Evolutionary conservation across 371 early-diverging fungal species (phyloP).

Genomic region (Fennellomyces sp.): DNA sequence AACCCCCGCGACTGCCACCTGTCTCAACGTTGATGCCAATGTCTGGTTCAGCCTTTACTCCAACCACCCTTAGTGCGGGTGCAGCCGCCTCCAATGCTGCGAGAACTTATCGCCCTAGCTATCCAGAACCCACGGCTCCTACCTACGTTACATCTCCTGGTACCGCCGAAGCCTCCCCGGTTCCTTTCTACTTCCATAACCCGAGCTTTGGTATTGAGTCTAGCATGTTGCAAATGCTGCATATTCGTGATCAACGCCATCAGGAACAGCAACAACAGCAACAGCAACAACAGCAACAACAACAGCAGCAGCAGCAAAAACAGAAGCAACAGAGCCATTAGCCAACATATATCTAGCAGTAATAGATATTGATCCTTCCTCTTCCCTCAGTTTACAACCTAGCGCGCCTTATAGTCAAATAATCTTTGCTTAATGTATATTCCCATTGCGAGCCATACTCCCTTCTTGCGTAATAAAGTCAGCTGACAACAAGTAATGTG

Average conservation of each 20-base stretch:
- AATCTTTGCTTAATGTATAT: too few species aligned
- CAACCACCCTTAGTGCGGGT: neutral
- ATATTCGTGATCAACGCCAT: neutral
- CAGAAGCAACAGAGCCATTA: too few species aligned
- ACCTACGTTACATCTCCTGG: constrained; percentile 1
- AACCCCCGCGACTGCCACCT: constrained; percentile 16
- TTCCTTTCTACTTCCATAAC: constrained; percentile 34
- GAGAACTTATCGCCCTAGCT: too few species aligned
- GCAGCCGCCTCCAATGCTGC: constrained; percentile 11
- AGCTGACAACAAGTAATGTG: too few species aligned
- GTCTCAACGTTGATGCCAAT: constrained; percentile 5
- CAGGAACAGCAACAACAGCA: neutral
- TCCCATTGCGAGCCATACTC: too few species aligned
- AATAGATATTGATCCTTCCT: too few species aligned
- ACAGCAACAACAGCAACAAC: constrained; percentile 4
- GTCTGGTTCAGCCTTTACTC: neutral
- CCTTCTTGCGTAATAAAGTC: too few species aligned
- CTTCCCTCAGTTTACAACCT: too few species aligned
- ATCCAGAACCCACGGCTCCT: too few species aligned
- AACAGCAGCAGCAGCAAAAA: neutral
- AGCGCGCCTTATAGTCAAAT: too few species aligned
- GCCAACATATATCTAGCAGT: too few species aligned
- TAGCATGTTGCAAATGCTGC: constrained; percentile 14
- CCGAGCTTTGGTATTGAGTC: constrained; percentile 32
- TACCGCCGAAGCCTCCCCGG: constrained; percentile 7